Evolutionary conservation across 2,329 filamentous ascomycete genomes (phyloP).

Genomic region (Ceratocystis eucalypticola): DNA sequence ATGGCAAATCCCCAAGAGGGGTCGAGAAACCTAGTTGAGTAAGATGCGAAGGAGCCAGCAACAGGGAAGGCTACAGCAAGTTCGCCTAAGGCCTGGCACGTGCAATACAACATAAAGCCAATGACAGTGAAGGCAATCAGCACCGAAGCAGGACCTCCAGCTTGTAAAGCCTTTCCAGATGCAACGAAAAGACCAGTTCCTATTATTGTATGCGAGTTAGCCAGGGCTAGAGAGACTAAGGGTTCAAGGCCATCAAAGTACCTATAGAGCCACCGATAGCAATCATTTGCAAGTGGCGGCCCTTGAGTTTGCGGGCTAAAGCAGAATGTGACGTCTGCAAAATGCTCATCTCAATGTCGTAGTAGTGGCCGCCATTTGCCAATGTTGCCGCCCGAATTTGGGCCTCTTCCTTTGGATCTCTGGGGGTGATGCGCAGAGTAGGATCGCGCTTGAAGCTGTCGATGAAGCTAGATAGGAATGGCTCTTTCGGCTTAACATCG

Average conservation of each 20-base stretch:
- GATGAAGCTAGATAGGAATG: slow-evolving; percentile 24
- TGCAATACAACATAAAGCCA: slow-evolving; percentile 80
- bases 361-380: slow-evolving; percentile 35
- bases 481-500: slow-evolving; percentile 18
- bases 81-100: slow-evolving; percentile 81
- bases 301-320: slow-evolving; percentile 64
- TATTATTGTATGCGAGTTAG: slow-evolving; percentile 24
- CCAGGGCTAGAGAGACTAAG: background rate
- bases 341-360: slow-evolving; percentile 44
- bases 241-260: slow-evolving; percentile 25
- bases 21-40: slow-evolving; percentile 82
- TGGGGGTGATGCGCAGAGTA: slow-evolving; percentile 34
- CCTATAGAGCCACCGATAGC: slow-evolving; percentile 87
- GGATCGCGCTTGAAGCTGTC: slow-evolving; percentile 53
- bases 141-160: slow-evolving; percentile 64
- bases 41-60: slow-evolving; percentile 81
- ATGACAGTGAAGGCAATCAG: slow-evolving; percentile 67
- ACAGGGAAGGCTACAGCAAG: slow-evolving; percentile 83
- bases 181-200: slow-evolving; percentile 79
- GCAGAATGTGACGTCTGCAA: slow-evolving; percentile 64
- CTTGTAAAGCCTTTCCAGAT: slow-evolving; percentile 55
- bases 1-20: slow-evolving; percentile 92
- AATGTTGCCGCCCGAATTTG: slow-evolving; percentile 27
- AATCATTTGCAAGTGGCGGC: slow-evolving; percentile 90
- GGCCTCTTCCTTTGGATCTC: slow-evolving; percentile 24